These are phyloP conservation scores for Conringia planisiliqua DNA, from an alignment of 345 rosid genomes.

Conservation along the genomic window DNA sequence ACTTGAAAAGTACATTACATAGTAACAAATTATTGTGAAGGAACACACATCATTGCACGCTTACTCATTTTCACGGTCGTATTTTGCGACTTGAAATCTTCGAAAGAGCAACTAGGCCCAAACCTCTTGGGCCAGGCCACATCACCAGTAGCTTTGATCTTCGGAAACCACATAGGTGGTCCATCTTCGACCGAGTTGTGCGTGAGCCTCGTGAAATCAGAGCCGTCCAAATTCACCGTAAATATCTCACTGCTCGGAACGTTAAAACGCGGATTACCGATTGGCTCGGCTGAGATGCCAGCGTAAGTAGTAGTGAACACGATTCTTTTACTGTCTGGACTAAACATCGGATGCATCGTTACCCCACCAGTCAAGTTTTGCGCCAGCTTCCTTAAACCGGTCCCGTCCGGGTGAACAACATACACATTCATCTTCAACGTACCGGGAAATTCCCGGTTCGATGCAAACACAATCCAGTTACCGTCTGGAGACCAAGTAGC, in stretches of 20 bases:
- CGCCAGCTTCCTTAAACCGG: conserved; percentile 60
- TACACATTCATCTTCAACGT: conserved; percentile 61
- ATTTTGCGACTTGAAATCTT: conserved; percentile 64
- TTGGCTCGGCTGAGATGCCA: conserved; percentile 80
- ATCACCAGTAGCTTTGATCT: conserved; percentile 45
- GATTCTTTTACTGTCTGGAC: conserved; percentile 64
- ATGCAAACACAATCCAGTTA: conserved; percentile 71
- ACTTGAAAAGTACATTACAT: background rate
- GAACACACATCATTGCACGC: conserved; percentile 6
- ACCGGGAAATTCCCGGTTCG: conserved; percentile 65
- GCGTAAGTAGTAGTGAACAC: conserved; percentile 68
- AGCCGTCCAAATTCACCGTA: conserved; percentile 68
- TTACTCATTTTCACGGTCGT: conserved; percentile 9
- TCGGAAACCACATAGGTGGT: conserved; percentile 65
- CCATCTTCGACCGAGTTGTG: conserved; percentile 87
- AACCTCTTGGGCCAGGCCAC: conserved; percentile 46
- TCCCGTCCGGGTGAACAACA: conserved; percentile 75
- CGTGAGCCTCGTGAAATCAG: conserved; percentile 67
- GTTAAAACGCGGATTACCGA: conserved; percentile 66
- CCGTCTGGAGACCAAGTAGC: conserved; percentile 88
- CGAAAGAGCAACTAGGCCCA: conserved; percentile 47
- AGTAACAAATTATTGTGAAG: background rate
- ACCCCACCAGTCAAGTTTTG: conserved; percentile 56
- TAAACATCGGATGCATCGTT: conserved; percentile 69
- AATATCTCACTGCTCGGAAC: conserved; percentile 85